Evolutionary conservation across 2,329 filamentous ascomycete genomes (phyloP).

Genomic region (Alternaria rosae): DNA sequence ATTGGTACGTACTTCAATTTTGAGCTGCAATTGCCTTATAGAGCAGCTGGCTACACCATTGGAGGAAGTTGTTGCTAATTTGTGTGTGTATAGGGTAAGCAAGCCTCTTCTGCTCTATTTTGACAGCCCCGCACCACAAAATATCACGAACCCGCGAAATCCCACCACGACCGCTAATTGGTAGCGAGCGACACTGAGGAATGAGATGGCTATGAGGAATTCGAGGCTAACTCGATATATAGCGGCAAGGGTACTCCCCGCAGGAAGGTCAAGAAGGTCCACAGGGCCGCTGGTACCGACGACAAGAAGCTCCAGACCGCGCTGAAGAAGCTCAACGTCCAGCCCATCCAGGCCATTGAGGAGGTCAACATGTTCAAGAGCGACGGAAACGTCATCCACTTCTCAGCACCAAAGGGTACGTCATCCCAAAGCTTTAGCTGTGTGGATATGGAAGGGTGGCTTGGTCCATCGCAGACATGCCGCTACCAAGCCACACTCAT

Average conservation of each 20-base stretch:
- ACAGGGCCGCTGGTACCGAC: constrained; percentile 89
- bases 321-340: constrained; percentile 99
- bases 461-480: background rate
- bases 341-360: constrained; percentile 99
- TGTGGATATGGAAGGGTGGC: background rate
- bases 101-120: constrained; percentile 25
- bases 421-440: constrained; percentile 3
- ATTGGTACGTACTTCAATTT: constrained; percentile 48
- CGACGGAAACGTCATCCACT: constrained; percentile 99
- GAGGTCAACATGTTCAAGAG: constrained; percentile 99
- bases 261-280: constrained; percentile 98
- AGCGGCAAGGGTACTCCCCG: constrained; percentile 98
- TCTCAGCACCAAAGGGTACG: constrained; percentile 95
- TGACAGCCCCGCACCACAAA: constrained; percentile 27
- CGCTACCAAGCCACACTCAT: background rate
- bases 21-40: background rate
- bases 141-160: constrained; percentile 10
- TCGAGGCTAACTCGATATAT: constrained; percentile 37
- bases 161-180: constrained; percentile 2
- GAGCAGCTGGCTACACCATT: constrained; percentile 13
- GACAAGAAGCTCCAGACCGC: constrained; percentile 99
- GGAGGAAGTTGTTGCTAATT: constrained; percentile 30
- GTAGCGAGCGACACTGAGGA: background rate
- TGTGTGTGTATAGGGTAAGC: constrained; percentile 41
- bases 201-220: constrained; percentile 1